Evolutionary conservation across 345 rosid species (phyloP), one percentile per base, ranked within the genome.

Genomic region (Euclidium syriacum): DNA sequence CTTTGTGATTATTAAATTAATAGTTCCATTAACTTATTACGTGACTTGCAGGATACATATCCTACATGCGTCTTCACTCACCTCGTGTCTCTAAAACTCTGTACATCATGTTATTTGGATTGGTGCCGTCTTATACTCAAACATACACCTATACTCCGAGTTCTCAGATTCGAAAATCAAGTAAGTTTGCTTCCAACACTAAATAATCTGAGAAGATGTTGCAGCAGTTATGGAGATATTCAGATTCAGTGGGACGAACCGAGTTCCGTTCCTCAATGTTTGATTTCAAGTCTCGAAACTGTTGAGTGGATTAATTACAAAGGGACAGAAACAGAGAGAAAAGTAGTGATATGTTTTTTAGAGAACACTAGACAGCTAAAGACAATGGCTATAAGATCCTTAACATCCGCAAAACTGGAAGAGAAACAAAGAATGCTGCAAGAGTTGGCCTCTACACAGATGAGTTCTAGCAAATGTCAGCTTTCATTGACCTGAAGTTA

Each of bases 121-220:
- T 52, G 40, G 50, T 27, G 51, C 3, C 9, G 50, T 29, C 33
- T 5, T 18, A 1, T 51, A 39, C 42, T 65, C 25, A 30, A 6
- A 30, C 61, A 41, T 42, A 30, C 35, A 17, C 70, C 52, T 52
- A 64, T 40, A 42, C 52, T 58, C 6, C 11, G 39, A 58, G 64
- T 41, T 64, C 25, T 42, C 11, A 52, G 34, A 32, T 24, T 64
- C 3, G 12, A 6, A 9, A 29, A 1, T n/a, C 27, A 24, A 19
- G 61, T 55, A 54, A 35, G 59, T 54, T 53, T n/a, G 19, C 16
- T 53, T 0, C 10, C 1, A 10, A 15, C 55, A n/a, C 1, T n/a
- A n/a, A 7, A 14, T n/a, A 29, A 29, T 5, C 33, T 9, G 7
- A 29, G 8, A 29, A 5, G 3, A 9, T 16, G 34, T 4, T 52